These are phyloP conservation scores for Protea cynaroides DNA, from an alignment of 164 flowering plant species.

Conservation along the genomic window DNA sequence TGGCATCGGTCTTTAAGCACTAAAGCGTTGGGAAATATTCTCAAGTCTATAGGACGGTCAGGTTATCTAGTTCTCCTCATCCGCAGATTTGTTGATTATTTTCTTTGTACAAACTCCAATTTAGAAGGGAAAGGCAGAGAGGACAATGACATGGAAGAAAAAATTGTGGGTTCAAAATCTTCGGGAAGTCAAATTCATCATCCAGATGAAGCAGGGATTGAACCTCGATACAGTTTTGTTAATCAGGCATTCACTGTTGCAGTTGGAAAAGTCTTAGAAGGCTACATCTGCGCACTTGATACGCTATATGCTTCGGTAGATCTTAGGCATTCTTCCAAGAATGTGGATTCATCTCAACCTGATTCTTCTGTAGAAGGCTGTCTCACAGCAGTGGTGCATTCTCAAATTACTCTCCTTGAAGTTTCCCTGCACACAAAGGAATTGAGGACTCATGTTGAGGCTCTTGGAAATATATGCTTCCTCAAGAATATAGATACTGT, in stretches of 20 bases:
- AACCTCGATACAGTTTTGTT: slow-evolving; percentile 49
- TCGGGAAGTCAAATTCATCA: slow-evolving; percentile 10
- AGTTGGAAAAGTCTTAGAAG: slow-evolving; percentile 65
- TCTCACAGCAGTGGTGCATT: slow-evolving; percentile 49
- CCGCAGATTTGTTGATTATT: slow-evolving; percentile 57
- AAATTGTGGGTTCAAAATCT: slow-evolving; percentile 5
- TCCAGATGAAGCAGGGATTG: slow-evolving; percentile 8
- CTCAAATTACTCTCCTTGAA: slow-evolving; percentile 69
- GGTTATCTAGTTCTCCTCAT: slow-evolving; percentile 56
- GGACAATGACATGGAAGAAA: not conserved
- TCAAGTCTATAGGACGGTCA: slow-evolving; percentile 49
- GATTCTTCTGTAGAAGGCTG: slow-evolving; percentile 35
- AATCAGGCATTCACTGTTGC: slow-evolving; percentile 87
- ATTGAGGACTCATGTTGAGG: slow-evolving; percentile 59
- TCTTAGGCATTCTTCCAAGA: slow-evolving; percentile 45
- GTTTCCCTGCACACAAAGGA: slow-evolving; percentile 74
- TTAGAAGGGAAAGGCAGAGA: slow-evolving; percentile 9
- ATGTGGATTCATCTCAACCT: slow-evolving; percentile 12
- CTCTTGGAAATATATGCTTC: slow-evolving; percentile 68
- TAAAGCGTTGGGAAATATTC: slow-evolving; percentile 55
- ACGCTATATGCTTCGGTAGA: slow-evolving; percentile 55
- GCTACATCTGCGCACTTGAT: slow-evolving; percentile 58
- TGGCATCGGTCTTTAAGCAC: slow-evolving; percentile 76
- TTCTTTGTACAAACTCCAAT: slow-evolving; percentile 20
- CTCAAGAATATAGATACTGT: slow-evolving; percentile 26